These are phyloP conservation scores for Penicillium sumatraense DNA, from an alignment of 2,329 filamentous ascomycete genomes.

Conservation along the genomic window DNA sequence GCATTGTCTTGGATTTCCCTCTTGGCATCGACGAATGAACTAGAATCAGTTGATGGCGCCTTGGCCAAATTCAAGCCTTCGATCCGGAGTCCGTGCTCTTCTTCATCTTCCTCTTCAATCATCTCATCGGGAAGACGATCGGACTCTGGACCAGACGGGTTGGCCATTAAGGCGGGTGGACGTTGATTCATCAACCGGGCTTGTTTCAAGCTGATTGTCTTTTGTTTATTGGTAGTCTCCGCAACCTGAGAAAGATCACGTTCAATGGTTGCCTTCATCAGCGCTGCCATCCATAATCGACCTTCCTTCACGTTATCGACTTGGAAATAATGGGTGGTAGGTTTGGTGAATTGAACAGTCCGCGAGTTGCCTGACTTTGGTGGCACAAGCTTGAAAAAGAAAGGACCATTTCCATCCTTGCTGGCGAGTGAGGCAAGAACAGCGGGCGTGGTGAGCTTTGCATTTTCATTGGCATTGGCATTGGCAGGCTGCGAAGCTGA, in stretches of 20 bases:
- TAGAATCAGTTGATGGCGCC: constrained; percentile 18
- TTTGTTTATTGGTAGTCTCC: constrained; percentile 92
- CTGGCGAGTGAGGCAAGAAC: constrained; percentile 36
- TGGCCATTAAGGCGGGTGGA: constrained; percentile 81
- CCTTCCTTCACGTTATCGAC: constrained; percentile 88
- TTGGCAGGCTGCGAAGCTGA: constrained; percentile 67
- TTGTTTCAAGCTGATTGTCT: constrained; percentile 91
- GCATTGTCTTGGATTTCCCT: constrained; percentile 8
- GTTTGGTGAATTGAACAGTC: constrained; percentile 96
- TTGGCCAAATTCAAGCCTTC: constrained; percentile 40
- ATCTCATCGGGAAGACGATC: constrained; percentile 18
- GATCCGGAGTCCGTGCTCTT: constrained; percentile 29
- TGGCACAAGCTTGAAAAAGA: constrained; percentile 97
- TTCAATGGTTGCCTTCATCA: constrained; percentile 99
- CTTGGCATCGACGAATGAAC: constrained; percentile 21
- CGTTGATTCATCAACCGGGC: constrained; percentile 85
- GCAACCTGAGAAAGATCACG: constrained; percentile 78
- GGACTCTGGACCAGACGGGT: constrained; percentile 35
- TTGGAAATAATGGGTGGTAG: constrained; percentile 96
- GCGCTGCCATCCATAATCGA: constrained; percentile 93
- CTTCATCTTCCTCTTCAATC: constrained; percentile 30
- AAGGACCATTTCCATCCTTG: constrained; percentile 68
- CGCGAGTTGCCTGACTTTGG: constrained; percentile 84
- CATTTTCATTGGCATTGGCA: constrained; percentile 41
- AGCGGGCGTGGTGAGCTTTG: constrained; percentile 35